phyloP scores from a whole-genome alignment of 202 grass and related monocot species.

The Setaria italica region DNA sequence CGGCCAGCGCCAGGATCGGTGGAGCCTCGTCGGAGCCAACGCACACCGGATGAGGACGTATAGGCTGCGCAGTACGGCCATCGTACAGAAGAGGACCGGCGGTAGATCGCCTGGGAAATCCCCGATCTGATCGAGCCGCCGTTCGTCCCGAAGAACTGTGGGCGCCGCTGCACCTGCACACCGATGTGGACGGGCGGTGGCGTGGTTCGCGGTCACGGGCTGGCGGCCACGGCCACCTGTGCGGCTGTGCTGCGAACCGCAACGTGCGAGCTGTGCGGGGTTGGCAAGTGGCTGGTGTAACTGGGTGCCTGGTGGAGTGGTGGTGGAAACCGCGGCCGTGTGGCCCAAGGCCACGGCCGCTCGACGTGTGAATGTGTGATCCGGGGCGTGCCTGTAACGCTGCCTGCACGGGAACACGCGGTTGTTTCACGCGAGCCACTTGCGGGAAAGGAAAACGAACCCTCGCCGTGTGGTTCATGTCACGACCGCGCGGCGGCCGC shows the following conservation, averaged over 20 bases:
- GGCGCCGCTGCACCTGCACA: not conserved
- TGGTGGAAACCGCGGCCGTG: not conserved
- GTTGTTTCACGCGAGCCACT: not conserved
- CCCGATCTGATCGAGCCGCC: not conserved
- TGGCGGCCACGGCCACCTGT: too few relatives aligned
- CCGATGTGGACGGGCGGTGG: not conserved
- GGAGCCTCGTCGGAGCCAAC: too few relatives aligned
- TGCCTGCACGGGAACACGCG: not conserved
- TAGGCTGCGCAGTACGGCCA: not conserved
- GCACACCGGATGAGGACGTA: not conserved
- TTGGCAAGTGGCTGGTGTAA: not conserved
- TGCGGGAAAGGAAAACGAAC: not conserved
- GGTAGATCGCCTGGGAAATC: too few relatives aligned
- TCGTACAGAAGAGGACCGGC: not conserved
- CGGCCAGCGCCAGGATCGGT: not conserved
- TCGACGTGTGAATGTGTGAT: not conserved
- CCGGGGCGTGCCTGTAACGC: not conserved
- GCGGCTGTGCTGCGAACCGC: not conserved
- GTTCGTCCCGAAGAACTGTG: not conserved
- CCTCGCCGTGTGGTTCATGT: not conserved
- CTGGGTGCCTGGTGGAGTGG: not conserved
- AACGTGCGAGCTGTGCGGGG: not conserved
- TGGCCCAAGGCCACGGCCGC: not conserved
- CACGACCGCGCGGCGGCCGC: not conserved
- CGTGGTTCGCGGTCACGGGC: not conserved